These are phyloP conservation scores for Tolypocladium ovalisporum DNA, from an alignment of 2,329 filamentous ascomycete species.

Conservation along the genomic window DNA sequence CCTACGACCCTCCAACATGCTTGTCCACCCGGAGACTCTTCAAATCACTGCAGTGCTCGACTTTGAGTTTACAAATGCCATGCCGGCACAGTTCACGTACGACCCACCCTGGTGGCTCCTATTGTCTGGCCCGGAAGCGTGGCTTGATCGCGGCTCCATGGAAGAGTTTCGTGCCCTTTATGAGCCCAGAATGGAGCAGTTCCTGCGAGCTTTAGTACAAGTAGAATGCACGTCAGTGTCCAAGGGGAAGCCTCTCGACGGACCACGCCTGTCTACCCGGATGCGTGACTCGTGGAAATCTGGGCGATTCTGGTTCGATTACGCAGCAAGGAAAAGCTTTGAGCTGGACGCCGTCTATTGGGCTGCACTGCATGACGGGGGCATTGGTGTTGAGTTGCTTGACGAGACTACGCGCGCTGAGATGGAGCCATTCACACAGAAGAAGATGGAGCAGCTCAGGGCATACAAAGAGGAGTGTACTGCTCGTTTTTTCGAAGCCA, in stretches of 20 bases:
- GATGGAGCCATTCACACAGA: no score
- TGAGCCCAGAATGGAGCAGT: not conserved
- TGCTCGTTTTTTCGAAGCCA: no score
- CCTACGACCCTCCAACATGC: constrained; percentile 25
- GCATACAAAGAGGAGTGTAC: no score
- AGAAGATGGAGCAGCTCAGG: no score
- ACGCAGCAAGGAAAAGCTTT: not conserved
- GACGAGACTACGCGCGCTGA: no score
- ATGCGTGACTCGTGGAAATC: not conserved
- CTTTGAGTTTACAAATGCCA: constrained; percentile 28
- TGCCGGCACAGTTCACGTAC: constrained; percentile 25
- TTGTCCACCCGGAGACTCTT: constrained; percentile 22
- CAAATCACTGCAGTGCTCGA: constrained; percentile 26
- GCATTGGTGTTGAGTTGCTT: no score
- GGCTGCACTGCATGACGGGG: no score
- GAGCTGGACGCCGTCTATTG: no score
- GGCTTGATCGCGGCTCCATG: not conserved
- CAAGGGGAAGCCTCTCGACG: no score
- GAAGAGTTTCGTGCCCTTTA: not conserved
- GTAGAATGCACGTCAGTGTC: no score
- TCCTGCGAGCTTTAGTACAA: not conserved
- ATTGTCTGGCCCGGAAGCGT: not conserved
- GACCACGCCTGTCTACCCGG: not conserved
- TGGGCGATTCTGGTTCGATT: not conserved
- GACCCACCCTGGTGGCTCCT: constrained; percentile 29